A percentile compares a stretch with the other conserved stretches of the same genome.
Conservation (phyloP, 2,329 filamentous ascomycete species). For the Neopestalotiopsis rosae region DNA sequence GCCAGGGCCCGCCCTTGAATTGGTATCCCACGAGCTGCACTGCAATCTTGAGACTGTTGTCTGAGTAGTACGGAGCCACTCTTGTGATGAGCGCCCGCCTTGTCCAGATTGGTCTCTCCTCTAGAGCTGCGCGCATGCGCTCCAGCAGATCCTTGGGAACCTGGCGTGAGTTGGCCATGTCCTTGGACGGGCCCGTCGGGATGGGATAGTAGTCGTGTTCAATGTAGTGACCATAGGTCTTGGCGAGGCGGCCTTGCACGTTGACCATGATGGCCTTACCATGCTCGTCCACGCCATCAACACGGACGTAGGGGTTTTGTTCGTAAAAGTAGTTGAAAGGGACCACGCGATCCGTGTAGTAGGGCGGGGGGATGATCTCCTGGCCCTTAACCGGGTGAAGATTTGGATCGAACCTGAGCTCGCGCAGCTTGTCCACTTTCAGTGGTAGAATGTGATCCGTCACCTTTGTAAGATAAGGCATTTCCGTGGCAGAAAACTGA, state of each 20-base stretch:
- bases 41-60: constrained; percentile 71
- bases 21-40: constrained; percentile 88
- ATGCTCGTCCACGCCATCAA: constrained; percentile 59
- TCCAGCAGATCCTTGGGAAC: constrained; percentile 69
- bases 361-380: constrained; percentile 79
- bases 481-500: constrained; percentile 74
- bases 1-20: constrained; percentile 91
- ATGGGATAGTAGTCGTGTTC: constrained; percentile 67
- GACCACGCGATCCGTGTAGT: constrained; percentile 75
- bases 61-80: constrained; percentile 58
- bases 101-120: constrained; percentile 83
- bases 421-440: constrained; percentile 60
- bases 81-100: constrained; percentile 80
- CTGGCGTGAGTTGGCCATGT: constrained; percentile 45
- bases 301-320: constrained; percentile 80
- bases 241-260: constrained; percentile 45
- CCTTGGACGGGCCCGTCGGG: constrained; percentile 64
- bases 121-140: constrained; percentile 69
- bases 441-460: constrained; percentile 73
- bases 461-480: constrained; percentile 74
- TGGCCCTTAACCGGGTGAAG: constrained; percentile 64
- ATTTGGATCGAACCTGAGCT: constrained; percentile 71
- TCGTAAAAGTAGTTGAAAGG: constrained; percentile 83
- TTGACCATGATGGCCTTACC: constrained; percentile 57
- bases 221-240: constrained; percentile 59